Percentiles rank a stretch among this genome's conserved stretches.
These are phyloP conservation scores for Rhododendron simsii DNA, from an alignment of 148 eudicot species.

Conservation along the genomic window DNA sequence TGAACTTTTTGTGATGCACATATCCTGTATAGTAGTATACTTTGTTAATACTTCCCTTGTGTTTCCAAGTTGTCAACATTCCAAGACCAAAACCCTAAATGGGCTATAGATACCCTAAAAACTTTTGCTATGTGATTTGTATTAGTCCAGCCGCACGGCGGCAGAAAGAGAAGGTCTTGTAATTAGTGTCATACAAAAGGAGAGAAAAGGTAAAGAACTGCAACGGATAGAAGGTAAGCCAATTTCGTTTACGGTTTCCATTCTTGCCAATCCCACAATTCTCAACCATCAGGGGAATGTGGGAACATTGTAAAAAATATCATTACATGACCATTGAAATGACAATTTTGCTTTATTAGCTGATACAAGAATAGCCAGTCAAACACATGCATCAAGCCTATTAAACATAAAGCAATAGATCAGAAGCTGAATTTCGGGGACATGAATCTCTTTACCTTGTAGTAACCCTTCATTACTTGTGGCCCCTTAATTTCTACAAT, in stretches of 20 bases:
- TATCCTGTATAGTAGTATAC: not conserved
- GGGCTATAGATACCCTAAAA: not conserved
- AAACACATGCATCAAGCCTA: not conserved
- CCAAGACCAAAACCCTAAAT: not conserved
- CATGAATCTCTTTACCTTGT: conserved; percentile 47
- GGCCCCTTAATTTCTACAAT: conserved; percentile 78
- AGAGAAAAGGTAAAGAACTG: not conserved
- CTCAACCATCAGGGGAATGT: not conserved
- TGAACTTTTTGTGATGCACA: not conserved
- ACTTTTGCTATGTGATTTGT: not conserved
- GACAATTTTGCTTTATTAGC: not conserved
- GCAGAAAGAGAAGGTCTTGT: not conserved
- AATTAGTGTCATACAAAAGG: not conserved
- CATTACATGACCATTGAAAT: not conserved
- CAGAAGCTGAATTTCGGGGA: not conserved
- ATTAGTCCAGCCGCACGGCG: not conserved
- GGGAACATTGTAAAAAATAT: not conserved
- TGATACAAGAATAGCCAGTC: not conserved
- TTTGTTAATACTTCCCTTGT: not conserved
- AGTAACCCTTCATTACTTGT: conserved; percentile 91
- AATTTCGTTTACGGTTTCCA: not conserved
- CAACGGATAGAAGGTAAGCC: not conserved
- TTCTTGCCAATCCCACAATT: not conserved
- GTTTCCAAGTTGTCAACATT: not conserved
- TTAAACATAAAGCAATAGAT: not conserved